Conservation (phyloP, 116 monocot species). For the Cymodocea nodosa region DNA sequence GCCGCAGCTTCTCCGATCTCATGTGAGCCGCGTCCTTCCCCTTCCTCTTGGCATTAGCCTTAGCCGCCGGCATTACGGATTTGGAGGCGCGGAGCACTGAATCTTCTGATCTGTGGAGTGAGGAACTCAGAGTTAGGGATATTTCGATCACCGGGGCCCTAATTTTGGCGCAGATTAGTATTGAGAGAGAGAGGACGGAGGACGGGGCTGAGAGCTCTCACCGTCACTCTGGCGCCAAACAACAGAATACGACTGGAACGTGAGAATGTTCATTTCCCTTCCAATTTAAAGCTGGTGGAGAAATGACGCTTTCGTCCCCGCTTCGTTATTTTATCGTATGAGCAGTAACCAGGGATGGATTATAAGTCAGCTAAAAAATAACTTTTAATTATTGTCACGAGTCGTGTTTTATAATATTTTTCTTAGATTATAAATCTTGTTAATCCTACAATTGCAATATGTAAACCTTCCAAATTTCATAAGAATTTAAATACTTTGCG, state of each 20-base stretch:
- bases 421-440: no score
- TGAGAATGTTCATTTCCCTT: no score
- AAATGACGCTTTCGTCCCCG: no score
- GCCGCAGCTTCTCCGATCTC: slow-evolving; percentile 32
- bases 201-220: not conserved
- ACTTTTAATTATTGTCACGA: no score
- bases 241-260: not conserved
- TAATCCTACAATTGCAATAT: no score
- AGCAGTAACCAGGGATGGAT: no score
- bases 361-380: no score
- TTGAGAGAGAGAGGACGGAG: not conserved
- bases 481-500: no score
- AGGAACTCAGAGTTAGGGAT: not conserved
- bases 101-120: not conserved
- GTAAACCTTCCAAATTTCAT: no score
- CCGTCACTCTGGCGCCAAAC: not conserved
- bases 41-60: slow-evolving; percentile 24
- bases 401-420: no score
- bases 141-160: no score
- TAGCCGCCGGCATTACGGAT: slow-evolving; percentile 22
- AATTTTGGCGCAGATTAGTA: not conserved
- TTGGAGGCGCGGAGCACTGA: not conserved
- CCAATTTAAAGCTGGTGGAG: not conserved
- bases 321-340: no score
- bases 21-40: slow-evolving; percentile 16